phyloP scores from a whole-genome alignment of 306 rosid genomes.

The Castanospermum australe region DNA sequence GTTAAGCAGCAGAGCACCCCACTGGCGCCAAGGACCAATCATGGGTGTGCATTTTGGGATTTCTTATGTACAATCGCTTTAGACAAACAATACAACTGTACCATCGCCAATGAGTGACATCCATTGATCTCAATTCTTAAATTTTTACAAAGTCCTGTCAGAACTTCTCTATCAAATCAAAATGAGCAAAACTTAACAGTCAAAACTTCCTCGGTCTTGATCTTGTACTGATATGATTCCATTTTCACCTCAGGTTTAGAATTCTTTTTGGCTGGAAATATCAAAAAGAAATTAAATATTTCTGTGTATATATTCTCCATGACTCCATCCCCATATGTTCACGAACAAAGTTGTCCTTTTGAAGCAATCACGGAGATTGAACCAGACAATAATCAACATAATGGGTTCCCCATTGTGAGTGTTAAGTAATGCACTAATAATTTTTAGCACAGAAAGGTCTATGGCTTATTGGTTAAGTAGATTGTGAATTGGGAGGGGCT shows the following conservation, averaged over 20 bases:
- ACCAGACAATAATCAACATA: too few relatives aligned
- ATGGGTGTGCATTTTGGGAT: not conserved
- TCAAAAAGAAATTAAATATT: too few relatives aligned
- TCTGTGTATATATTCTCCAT: too few relatives aligned
- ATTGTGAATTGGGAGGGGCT: not conserved
- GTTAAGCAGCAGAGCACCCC: conserved; percentile 13
- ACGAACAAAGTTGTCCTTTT: not conserved
- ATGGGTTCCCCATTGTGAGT: too few relatives aligned
- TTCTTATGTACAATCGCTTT: not conserved
- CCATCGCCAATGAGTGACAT: not conserved
- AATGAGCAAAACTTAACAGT: not conserved
- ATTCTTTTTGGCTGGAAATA: too few relatives aligned
- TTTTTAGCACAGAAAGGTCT: not conserved
- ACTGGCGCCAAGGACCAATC: not conserved
- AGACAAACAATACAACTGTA: not conserved
- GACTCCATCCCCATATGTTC: too few relatives aligned
- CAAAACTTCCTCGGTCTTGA: not conserved
- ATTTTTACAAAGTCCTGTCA: not conserved
- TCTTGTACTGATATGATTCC: not conserved
- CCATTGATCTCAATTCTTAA: not conserved
- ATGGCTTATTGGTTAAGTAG: not conserved
- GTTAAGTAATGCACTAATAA: too few relatives aligned
- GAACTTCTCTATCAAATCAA: not conserved
- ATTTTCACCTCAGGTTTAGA: not conserved
- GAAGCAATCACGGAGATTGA: too few relatives aligned